phyloP scores from a whole-genome alignment of 2,329 filamentous ascomycete genomes.

The Verticillium albo-atrum region DNA sequence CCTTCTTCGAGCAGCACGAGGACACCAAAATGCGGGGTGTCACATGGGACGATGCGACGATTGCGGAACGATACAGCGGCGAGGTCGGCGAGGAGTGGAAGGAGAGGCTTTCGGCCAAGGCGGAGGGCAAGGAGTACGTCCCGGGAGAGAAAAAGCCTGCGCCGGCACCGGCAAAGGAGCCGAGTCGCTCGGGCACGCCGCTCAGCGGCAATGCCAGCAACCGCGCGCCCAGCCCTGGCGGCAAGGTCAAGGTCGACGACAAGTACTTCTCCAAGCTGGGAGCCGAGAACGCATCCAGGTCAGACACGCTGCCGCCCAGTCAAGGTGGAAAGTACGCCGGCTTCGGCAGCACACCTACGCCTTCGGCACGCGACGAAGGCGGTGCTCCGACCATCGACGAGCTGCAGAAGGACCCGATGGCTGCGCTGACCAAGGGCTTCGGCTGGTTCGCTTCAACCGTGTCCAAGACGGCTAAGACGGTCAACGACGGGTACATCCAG shows the following conservation, averaged over 20 bases:
- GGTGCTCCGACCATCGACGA: conserved; percentile 72
- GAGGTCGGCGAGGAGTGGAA: conserved; percentile 95
- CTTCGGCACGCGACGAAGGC: conserved; percentile 38
- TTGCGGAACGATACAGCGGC: conserved; percentile 84
- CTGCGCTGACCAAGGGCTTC: conserved; percentile 84
- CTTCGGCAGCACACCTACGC: conserved; percentile 74
- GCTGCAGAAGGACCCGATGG: conserved; percentile 85
- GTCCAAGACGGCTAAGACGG: conserved; percentile 82
- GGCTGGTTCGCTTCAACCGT: conserved; percentile 91
- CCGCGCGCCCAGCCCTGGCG: conserved; percentile 35
- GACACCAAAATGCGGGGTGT: conserved; percentile 63
- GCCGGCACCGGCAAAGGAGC: conserved; percentile 29
- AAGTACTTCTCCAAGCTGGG: conserved; percentile 86
- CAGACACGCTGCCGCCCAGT: conserved; percentile 72
- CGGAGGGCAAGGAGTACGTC: conserved; percentile 84
- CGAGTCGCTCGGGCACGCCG: conserved; percentile 34
- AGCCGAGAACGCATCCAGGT: conserved; percentile 71
- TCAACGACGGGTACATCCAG: conserved; percentile 89
- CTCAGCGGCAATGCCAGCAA: conserved; percentile 32
- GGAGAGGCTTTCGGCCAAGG: conserved; percentile 79
- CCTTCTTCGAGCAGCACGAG: conserved; percentile 75
- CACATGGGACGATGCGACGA: conserved; percentile 81
- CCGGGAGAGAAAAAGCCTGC: conserved; percentile 57
- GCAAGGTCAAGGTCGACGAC: conserved; percentile 68
- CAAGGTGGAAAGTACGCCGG: conserved; percentile 91